These are phyloP conservation scores for Crithidia bombi DNA, from an alignment of 208 protist genomes.

Conservation along the genomic window DNA sequence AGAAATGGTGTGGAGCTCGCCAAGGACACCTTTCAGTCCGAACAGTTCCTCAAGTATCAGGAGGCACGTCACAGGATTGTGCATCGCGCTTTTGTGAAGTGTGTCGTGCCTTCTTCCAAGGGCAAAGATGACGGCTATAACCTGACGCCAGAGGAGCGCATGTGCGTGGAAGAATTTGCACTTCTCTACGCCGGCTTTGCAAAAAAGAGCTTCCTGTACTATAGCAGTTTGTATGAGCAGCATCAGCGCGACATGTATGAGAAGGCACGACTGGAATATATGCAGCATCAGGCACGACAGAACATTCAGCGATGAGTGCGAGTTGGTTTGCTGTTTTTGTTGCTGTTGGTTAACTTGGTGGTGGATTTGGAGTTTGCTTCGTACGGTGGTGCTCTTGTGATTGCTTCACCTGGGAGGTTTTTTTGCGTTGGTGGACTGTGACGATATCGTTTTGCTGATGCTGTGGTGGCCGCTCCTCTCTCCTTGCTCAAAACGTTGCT, in stretches of 20 bases:
- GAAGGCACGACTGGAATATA: conserved; percentile 59
- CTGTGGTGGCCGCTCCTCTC: neutral
- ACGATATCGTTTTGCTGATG: too few relatives aligned
- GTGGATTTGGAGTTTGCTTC: too few relatives aligned
- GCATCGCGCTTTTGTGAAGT: conserved; percentile 78
- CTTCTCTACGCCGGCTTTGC: conserved; percentile 72
- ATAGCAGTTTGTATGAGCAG: conserved; percentile 73
- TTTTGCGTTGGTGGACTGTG: neutral
- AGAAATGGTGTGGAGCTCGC: conserved; percentile 50
- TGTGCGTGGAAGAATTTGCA: conserved; percentile 85
- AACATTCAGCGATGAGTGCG: conserved; percentile 44
- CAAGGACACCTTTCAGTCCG: conserved; percentile 69
- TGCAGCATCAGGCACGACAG: conserved; percentile 66
- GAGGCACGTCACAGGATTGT: conserved; percentile 61
- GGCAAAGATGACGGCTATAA: conserved; percentile 53
- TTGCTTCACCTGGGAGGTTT: too few relatives aligned
- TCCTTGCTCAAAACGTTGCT: neutral
- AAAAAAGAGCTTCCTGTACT: conserved; percentile 70
- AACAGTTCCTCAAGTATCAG: conserved; percentile 77
- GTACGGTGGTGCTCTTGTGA: too few relatives aligned
- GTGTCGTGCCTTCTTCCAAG: conserved; percentile 60
- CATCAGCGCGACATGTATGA: conserved; percentile 77
- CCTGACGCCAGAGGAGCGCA: conserved; percentile 59
- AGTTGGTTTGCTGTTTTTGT: neutral
- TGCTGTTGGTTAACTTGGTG: neutral